Conservation (phyloP, 2,329 filamentous ascomycete genomes). For the Zymoseptoria brevis region DNA sequence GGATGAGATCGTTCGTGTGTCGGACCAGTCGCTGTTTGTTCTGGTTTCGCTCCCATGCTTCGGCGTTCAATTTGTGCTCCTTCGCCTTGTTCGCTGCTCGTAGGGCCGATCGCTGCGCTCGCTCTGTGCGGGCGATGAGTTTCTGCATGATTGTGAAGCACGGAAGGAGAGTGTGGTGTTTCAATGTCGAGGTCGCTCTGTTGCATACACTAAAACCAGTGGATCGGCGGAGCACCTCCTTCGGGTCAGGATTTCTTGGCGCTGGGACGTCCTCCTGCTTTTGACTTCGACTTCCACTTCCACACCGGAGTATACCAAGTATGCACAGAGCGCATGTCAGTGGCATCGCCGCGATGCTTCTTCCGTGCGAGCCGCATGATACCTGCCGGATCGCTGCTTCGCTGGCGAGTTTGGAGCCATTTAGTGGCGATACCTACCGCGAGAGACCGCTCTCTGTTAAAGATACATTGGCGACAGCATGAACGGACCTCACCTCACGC, state of each 20-base stretch:
- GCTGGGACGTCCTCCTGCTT: neutral
- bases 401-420: too few species aligned
- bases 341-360: neutral
- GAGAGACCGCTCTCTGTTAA: too few species aligned
- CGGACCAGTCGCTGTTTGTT: slow-evolving; percentile 20
- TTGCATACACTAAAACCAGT: neutral
- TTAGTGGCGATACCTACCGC: too few species aligned
- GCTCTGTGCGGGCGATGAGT: neutral
- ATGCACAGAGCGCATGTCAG: neutral
- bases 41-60: slow-evolving; percentile 28
- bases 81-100: slow-evolving; percentile 4
- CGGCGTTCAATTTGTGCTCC: slow-evolving; percentile 13
- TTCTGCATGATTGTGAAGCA: neutral
- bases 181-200: neutral
- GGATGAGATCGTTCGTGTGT: slow-evolving; percentile 27
- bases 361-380: too few species aligned
- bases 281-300: neutral
- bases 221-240: neutral
- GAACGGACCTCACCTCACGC: too few species aligned
- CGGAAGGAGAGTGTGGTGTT: neutral
- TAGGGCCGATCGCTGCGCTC: slow-evolving; percentile 1
- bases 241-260: neutral
- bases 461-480: too few species aligned
- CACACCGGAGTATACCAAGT: neutral
- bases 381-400: too few species aligned